Percentiles rank a stretch among this genome's conserved stretches.
These are phyloP conservation scores for Fusarium coicis DNA, from an alignment of 2,329 filamentous ascomycete species.

Conservation along the genomic window DNA sequence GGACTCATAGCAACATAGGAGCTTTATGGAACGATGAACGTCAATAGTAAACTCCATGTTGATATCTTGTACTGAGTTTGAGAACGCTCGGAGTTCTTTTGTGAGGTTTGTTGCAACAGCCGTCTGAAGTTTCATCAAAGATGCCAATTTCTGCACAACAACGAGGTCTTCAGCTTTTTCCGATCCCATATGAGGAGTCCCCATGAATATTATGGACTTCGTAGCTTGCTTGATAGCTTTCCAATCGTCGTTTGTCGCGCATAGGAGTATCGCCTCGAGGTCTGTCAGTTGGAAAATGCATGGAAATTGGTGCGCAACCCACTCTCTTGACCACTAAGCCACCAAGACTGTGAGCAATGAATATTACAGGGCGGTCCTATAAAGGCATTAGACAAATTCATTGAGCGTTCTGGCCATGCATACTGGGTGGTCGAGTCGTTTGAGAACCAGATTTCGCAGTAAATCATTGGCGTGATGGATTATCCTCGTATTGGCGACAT, in stretches of 20 bases:
- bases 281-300: not conserved
- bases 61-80: constrained; percentile 34
- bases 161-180: constrained; percentile 35
- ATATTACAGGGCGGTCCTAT: constrained; percentile 32
- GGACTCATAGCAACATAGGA: constrained; percentile 37
- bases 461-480: constrained; percentile 38
- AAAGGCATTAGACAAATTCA: not conserved
- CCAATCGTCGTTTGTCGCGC: constrained; percentile 35
- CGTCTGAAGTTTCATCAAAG: constrained; percentile 27
- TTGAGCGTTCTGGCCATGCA: not conserved
- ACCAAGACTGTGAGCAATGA: constrained; percentile 36
- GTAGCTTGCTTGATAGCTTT: constrained; percentile 29
- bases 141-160: constrained; percentile 32
- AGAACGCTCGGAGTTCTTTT: constrained; percentile 35
- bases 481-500: constrained; percentile 38
- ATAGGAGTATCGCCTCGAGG: constrained; percentile 29
- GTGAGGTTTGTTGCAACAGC: constrained; percentile 33
- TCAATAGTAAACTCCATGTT: constrained; percentile 39
- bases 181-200: constrained; percentile 38
- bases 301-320: constrained; percentile 27
- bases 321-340: constrained; percentile 35
- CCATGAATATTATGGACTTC: constrained; percentile 37
- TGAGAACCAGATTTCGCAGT: constrained; percentile 33
- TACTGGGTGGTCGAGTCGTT: constrained; percentile 34
- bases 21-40: constrained; percentile 35